These are phyloP conservation scores for Spinacia oleracea DNA, from an alignment of 179 eudicot species.

Conservation along the genomic window DNA sequence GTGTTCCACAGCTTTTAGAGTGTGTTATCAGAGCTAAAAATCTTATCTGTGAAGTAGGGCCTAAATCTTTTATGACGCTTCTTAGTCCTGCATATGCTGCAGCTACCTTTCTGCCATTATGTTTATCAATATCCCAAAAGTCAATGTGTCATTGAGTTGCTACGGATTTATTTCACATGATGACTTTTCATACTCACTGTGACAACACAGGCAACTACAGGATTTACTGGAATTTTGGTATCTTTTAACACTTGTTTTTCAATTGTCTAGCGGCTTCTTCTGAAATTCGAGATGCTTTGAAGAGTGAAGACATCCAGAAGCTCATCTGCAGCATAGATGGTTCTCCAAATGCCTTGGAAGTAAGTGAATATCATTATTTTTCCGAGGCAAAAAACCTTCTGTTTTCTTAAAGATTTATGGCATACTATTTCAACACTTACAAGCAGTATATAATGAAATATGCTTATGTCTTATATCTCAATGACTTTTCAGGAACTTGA, in stretches of 20 bases:
- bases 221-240: neutral
- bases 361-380: constrained; percentile 24
- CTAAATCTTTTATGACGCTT: neutral
- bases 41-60: constrained; percentile 7
- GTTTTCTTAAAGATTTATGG: neutral
- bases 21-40: neutral
- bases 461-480: neutral
- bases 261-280: constrained; percentile 56
- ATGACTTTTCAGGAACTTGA: constrained; percentile 56
- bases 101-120: neutral
- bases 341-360: constrained; percentile 58
- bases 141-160: neutral
- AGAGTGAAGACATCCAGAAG: constrained; percentile 56
- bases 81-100: neutral
- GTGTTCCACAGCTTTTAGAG: neutral
- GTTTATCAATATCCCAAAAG: neutral
- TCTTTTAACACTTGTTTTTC: neutral
- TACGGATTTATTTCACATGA: neutral
- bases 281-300: constrained; percentile 68
- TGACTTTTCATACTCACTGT: neutral
- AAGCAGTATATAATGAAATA: neutral
- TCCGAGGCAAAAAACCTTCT: neutral
- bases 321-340: constrained; percentile 50
- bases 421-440: too few species aligned
- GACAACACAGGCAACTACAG: neutral